phyloP scores from a whole-genome alignment of 345 rosid genomes.

The Aquilaria malaccensis region DNA sequence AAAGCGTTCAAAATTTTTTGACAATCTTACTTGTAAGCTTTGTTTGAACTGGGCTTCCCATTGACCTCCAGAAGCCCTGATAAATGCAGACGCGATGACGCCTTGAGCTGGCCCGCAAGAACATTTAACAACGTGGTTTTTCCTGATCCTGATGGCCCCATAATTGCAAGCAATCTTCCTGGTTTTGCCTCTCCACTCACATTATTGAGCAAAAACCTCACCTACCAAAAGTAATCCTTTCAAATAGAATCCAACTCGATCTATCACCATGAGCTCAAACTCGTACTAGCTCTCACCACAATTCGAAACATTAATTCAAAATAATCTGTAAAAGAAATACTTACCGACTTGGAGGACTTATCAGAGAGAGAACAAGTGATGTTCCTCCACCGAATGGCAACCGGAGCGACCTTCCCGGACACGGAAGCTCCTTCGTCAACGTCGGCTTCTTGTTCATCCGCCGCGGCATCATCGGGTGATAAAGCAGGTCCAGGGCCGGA shows the following conservation, averaged over 20 bases:
- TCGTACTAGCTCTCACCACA: neutral
- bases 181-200: conserved; percentile 94
- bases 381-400: conserved; percentile 74
- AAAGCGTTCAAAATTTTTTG: neutral
- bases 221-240: conserved; percentile 29
- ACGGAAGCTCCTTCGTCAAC: conserved; percentile 31
- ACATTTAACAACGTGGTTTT: conserved; percentile 92
- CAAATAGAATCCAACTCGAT: neutral
- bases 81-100: conserved; percentile 58
- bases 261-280: too few species aligned
- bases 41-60: conserved; percentile 55
- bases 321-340: conserved; percentile 5
- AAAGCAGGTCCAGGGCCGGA: conserved; percentile 76
- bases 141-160: conserved; percentile 99
- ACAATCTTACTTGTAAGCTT: conserved; percentile 56
- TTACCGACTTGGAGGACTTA: conserved; percentile 68
- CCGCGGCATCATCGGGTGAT: conserved; percentile 39
- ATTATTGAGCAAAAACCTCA: conserved; percentile 74
- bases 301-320: neutral
- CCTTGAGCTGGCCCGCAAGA: conserved; percentile 72
- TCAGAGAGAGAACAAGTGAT: conserved; percentile 83
- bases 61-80: conserved; percentile 94
- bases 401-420: conserved; percentile 53
- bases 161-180: conserved; percentile 82
- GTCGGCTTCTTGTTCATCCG: conserved; percentile 18